phyloP scores from a whole-genome alignment of 768 basidiomycete species.

The Tephrocybe sp. region DNA sequence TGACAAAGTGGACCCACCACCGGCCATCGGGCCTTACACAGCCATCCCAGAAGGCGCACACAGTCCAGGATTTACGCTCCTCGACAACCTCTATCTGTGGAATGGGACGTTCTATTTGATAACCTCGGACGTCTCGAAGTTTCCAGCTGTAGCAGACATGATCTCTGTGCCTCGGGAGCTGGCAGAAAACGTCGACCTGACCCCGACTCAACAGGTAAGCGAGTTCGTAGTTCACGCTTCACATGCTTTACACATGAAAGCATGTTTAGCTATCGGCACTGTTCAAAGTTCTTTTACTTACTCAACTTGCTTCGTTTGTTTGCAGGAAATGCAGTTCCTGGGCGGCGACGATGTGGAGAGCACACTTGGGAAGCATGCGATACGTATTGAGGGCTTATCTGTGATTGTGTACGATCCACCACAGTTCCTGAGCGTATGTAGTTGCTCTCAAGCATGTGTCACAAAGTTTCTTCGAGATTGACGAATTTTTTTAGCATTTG shows the following conservation, averaged over 20 bases:
- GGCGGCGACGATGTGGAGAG: slow-evolving; percentile 17
- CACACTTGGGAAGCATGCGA: slow-evolving; percentile 21
- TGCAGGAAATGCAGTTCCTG: slow-evolving; percentile 30
- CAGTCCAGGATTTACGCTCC: slow-evolving; percentile 72
- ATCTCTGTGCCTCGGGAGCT: slow-evolving; percentile 26
- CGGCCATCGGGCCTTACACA: slow-evolving; percentile 18
- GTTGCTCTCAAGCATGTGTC: background rate
- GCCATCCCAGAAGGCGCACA: slow-evolving; percentile 36
- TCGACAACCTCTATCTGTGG: slow-evolving; percentile 71
- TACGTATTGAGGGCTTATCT: slow-evolving; percentile 24
- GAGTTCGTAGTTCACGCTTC: background rate
- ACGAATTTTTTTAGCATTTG: slow-evolving; percentile 32
- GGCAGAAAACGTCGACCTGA: slow-evolving; percentile 19
- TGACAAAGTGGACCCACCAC: background rate
- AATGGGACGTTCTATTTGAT: slow-evolving; percentile 73
- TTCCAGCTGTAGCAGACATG: slow-evolving; percentile 48
- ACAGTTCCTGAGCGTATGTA: slow-evolving; percentile 25
- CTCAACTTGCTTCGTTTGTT: background rate
- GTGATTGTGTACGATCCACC: slow-evolving; percentile 29
- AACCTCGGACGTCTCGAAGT: slow-evolving; percentile 34
- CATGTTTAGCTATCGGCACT: slow-evolving; percentile 5
- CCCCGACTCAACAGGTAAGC: slow-evolving; percentile 33
- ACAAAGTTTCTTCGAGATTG: background rate
- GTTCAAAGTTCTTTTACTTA: background rate
- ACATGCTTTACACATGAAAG: slow-evolving; percentile 4